Base-by-base conservation (phyloP, 176 grass and related monocot genomes). In the Oryza meridionalis region DNA sequence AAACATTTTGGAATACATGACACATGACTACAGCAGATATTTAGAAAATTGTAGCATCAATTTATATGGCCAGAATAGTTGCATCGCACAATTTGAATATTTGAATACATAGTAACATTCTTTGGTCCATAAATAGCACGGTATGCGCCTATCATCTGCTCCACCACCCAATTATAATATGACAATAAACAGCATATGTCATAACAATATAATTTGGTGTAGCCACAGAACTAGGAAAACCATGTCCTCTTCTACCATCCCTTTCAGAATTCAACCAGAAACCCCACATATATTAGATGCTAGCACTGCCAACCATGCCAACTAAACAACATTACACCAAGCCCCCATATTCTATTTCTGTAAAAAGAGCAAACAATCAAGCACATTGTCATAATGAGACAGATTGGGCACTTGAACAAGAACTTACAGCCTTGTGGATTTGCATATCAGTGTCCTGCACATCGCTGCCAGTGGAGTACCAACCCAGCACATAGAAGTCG, bases 391-490 rank as follows among this genome's bases (percentile, higher is more conserved):
- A 51, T 12, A 61, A 5, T 31, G 5, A 61, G 9, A 46, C 63
- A 22, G 29, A 79, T 86, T 77, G 67, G 42, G 37, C 29, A 31
- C 66, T 59, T 46, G 6, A 81, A 82, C 7, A 51, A 51, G n/a
- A 81, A 88, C 93, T 94, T 84, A 99, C 97, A 17, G 91, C 89
- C 87, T 92, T 96, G 81, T 99, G 97, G 75, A 99, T 92, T 77
- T 86, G 88, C 88, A 96, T 82, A 81, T 99, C 97, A 7, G 93
- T 88, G 15, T 99, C 97, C 81, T 92, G 84, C 74, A 91, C 97
- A 89, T 99, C 97, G 25, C 88, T 94, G 27, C 93, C 97, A 44
- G 97, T 99, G 2, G 97, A 99, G 78, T 99, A 99, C 97, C 97
- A 99, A 3, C 97, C 97, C 45, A 99, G 79, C 73, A 99, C 89